Conservation (phyloP, 345 rosid genomes). For the Heritiera fomes region DNA sequence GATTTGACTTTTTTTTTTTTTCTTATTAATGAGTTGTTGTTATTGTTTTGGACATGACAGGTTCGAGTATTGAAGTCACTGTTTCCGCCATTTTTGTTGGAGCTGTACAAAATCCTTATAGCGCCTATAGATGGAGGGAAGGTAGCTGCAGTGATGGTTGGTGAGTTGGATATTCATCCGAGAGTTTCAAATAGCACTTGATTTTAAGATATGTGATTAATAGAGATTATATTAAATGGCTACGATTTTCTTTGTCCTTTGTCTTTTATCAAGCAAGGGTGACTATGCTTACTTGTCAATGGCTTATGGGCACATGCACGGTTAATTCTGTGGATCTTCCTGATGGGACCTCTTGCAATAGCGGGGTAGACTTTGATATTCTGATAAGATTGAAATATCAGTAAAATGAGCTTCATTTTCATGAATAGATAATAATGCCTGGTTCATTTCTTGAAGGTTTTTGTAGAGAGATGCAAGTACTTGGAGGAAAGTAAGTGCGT, state of each 20-base stretch:
- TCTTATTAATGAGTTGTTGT: background rate
- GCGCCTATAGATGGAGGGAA: constrained; percentile 76
- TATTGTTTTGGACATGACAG: constrained; percentile 33
- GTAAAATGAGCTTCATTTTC: background rate
- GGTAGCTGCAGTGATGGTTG: constrained; percentile 82
- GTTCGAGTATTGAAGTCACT: constrained; percentile 67
- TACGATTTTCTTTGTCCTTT: background rate
- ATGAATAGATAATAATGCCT: background rate
- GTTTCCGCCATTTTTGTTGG: constrained; percentile 74
- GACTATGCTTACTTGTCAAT: constrained; percentile 82
- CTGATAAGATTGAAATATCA: background rate
- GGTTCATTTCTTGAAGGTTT: too few relatives aligned
- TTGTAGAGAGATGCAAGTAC: constrained; percentile 83
- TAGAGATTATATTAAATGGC: background rate
- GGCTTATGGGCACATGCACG: constrained; percentile 84
- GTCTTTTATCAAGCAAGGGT: constrained; percentile 60
- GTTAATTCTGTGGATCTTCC: constrained; percentile 79
- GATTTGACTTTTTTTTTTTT: background rate
- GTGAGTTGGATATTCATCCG: constrained; percentile 46
- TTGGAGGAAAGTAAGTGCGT: constrained; percentile 92
- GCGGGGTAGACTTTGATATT: constrained; percentile 52
- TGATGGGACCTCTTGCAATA: constrained; percentile 66
- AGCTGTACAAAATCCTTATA: constrained; percentile 63
- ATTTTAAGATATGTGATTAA: background rate
- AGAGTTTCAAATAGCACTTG: background rate